Evolutionary conservation across 208 protist genomes (phyloP).

Genomic region (Acanthamoeba castellanii): DNA sequence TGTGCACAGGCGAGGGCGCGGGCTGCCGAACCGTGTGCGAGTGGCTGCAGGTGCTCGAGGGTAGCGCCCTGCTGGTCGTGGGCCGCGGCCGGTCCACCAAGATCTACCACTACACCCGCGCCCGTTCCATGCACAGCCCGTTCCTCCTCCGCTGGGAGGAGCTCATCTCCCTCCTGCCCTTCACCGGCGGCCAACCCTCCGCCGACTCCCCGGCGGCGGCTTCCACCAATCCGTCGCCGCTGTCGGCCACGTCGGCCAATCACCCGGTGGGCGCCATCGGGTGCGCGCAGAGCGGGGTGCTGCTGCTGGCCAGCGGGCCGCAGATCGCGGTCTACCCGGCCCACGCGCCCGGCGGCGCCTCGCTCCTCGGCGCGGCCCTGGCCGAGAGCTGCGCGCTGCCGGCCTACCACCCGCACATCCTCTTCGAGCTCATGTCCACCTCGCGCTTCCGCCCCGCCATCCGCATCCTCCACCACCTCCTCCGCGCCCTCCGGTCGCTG

Average conservation of each 20-base stretch:
- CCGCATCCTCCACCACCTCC: slow-evolving; percentile 59
- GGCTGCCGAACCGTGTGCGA: slow-evolving; percentile 18
- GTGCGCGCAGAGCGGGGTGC: neutral
- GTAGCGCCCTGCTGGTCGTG: neutral
- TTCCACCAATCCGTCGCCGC: neutral
- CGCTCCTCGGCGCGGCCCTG: neutral
- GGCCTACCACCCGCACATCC: slow-evolving; percentile 63
- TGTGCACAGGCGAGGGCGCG: neutral
- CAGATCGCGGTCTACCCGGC: slow-evolving; percentile 18
- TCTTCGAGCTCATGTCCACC: slow-evolving; percentile 52
- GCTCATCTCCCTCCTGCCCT: neutral
- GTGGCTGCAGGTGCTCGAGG: slow-evolving; percentile 42
- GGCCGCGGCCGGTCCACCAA: neutral
- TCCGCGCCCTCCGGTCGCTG: neutral
- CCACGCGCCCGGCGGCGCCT: neutral
- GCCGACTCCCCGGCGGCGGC: neutral
- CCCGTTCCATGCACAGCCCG: slow-evolving; percentile 33
- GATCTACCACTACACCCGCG: slow-evolving; percentile 43
- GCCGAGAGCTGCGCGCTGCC: slow-evolving; percentile 10
- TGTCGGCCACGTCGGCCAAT: neutral
- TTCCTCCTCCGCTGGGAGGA: slow-evolving; percentile 61
- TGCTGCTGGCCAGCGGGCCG: slow-evolving; percentile 15
- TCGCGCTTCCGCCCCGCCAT: neutral
- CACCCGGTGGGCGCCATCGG: neutral
- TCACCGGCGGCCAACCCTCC: neutral